Evolutionary conservation across 2,329 filamentous ascomycete species (phyloP).

Genomic region (Fusarium incarnatum): DNA sequence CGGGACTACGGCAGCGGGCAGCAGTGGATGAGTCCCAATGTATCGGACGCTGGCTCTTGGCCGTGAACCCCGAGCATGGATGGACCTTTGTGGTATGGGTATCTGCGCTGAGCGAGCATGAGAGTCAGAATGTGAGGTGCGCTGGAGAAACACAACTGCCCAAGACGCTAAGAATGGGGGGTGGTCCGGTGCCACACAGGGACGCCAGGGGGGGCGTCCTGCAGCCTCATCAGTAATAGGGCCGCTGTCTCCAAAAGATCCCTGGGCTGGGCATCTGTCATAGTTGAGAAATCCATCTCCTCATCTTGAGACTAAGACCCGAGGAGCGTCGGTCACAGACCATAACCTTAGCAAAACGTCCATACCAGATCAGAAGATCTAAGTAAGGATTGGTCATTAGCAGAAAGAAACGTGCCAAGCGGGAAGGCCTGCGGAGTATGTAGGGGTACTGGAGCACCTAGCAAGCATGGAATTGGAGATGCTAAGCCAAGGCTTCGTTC

Average conservation of each 20-base stretch:
- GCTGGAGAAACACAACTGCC: conserved; percentile 23
- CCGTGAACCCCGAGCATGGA: conserved; percentile 40
- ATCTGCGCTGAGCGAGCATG: conserved; percentile 6
- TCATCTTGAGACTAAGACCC: conserved; percentile 4
- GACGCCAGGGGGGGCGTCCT: conserved; percentile 29
- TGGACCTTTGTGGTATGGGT: conserved; percentile 18
- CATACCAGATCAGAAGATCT: conserved; percentile 19
- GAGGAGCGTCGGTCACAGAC: conserved; percentile 25
- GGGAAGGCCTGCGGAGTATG: conserved; percentile 29
- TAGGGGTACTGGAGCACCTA: conserved; percentile 20
- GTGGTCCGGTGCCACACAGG: conserved; percentile 38
- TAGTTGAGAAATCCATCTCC: conserved; percentile 15
- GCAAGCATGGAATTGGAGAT: conserved; percentile 29
- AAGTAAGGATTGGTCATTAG: conserved; percentile 20
- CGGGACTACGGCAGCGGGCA: conserved; percentile 43
- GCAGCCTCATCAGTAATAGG: conserved; percentile 39
- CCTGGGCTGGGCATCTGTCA: conserved; percentile 41
- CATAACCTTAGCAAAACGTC: conserved; percentile 26
- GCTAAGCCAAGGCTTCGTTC: conserved; percentile 21
- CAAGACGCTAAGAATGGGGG: conserved; percentile 40
- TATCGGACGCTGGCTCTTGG: conserved; percentile 35
- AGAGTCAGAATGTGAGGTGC: conserved; percentile 23
- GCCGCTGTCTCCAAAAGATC: conserved; percentile 40
- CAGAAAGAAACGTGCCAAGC: conserved; percentile 13
- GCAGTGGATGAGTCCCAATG: conserved; percentile 36